Evolutionary conservation across 331 rosid genomes (phyloP).

Genomic region (Rhamnella rubrinervis): DNA sequence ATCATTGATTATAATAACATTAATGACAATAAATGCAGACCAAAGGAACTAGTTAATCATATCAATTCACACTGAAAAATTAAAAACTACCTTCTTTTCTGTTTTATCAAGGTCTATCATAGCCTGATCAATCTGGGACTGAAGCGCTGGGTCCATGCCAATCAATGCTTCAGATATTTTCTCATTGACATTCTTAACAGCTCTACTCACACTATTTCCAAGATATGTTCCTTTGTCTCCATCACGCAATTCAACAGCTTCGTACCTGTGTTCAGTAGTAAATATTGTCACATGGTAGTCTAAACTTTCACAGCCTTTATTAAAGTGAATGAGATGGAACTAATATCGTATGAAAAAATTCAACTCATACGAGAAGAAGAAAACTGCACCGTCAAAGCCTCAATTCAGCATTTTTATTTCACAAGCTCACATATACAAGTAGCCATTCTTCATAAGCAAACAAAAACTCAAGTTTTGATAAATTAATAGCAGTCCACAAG

Average conservation of each 20-base stretch:
- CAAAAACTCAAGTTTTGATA: neutral
- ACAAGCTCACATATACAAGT: neutral
- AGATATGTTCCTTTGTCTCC: conserved; percentile 88
- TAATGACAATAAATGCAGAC: neutral
- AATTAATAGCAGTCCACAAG: neutral
- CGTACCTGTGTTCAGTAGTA: conserved; percentile 56
- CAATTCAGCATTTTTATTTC: no score
- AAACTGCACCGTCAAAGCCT: no score
- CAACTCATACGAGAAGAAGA: neutral
- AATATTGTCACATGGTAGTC: neutral
- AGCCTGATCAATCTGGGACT: conserved; percentile 89
- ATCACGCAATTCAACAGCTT: conserved; percentile 86
- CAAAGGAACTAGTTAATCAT: conserved; percentile 1
- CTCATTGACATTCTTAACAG: conserved; percentile 83
- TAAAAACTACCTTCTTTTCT: conserved; percentile 71
- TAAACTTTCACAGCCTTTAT: neutral
- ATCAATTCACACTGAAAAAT: neutral
- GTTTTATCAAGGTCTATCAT: conserved; percentile 91
- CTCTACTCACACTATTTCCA: conserved; percentile 79
- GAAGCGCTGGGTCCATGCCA: conserved; percentile 95
- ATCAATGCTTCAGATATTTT: conserved; percentile 83
- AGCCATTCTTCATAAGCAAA: conserved; percentile 6
- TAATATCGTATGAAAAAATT: neutral
- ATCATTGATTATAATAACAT: no score
- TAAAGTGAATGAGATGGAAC: neutral